Evolutionary conservation across 2,329 filamentous ascomycete species (phyloP).

Genomic region (Calycina herbarum): DNA sequence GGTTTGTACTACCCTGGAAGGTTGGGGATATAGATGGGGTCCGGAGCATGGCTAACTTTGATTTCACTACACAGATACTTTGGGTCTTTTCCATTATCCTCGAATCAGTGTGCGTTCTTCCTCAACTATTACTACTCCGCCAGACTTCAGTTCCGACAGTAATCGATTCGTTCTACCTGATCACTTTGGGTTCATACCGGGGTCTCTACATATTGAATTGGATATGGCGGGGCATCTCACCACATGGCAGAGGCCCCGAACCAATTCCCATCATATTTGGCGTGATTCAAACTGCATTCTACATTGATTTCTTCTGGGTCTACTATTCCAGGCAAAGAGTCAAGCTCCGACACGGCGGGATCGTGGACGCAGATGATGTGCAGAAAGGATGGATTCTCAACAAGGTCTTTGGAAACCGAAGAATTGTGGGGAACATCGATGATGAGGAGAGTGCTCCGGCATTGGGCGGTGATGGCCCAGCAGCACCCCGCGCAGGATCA

Average conservation of each 20-base stretch:
- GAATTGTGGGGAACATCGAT: slow-evolving; percentile 49
- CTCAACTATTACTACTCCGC: slow-evolving; percentile 85
- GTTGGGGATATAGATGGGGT: neutral
- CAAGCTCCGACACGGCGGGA: slow-evolving; percentile 83
- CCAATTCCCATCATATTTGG: slow-evolving; percentile 81
- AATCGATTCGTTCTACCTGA: slow-evolving; percentile 93
- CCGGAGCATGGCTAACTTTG: neutral
- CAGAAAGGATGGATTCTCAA: slow-evolving; percentile 81
- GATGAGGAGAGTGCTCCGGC: slow-evolving; percentile 29
- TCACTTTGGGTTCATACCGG: slow-evolving; percentile 84
- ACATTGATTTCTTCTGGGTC: slow-evolving; percentile 94
- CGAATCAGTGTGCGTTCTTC: slow-evolving; percentile 86
- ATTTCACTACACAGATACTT: slow-evolving; percentile 55
- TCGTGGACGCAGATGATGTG: slow-evolving; percentile 89
- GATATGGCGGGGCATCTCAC: slow-evolving; percentile 69
- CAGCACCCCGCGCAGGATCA: slow-evolving; percentile 11
- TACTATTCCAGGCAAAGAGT: slow-evolving; percentile 93
- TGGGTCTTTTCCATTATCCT: slow-evolving; percentile 91
- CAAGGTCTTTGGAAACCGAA: slow-evolving; percentile 69
- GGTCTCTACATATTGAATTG: slow-evolving; percentile 90
- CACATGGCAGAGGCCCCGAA: slow-evolving; percentile 62
- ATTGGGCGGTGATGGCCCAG: slow-evolving; percentile 31
- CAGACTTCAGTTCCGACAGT: slow-evolving; percentile 96
- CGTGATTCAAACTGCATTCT: slow-evolving; percentile 83
- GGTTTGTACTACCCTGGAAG: slow-evolving; percentile 42